Conservation (phyloP, 108 stramenopile species). For the Mediolabrus comicus region DNA sequence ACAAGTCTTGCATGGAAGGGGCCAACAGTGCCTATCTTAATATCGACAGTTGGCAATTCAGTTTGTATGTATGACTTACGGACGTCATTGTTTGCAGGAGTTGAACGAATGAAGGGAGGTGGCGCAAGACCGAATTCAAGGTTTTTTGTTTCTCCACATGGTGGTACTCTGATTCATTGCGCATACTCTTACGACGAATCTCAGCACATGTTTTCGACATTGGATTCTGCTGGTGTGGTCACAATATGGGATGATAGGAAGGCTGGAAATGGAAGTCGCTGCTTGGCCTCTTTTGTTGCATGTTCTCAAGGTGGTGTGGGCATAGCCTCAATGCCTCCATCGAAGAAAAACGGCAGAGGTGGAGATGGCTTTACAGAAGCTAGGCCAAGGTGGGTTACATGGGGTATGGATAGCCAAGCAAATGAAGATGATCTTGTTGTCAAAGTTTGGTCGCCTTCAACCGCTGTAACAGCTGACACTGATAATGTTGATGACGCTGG, state of each 20-base stretch:
- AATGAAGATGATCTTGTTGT: conserved; percentile 47
- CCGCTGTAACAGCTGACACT: neutral
- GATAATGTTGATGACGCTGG: conserved; percentile 2
- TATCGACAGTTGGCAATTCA: conserved; percentile 48
- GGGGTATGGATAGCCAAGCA: conserved; percentile 61
- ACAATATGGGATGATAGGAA: conserved; percentile 69
- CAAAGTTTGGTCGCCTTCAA: conserved; percentile 55
- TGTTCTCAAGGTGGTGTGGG: conserved; percentile 59
- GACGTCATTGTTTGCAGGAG: conserved; percentile 30
- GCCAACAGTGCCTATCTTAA: conserved; percentile 23
- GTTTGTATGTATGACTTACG: conserved; percentile 71
- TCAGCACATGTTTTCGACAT: conserved; percentile 47
- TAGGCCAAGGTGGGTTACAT: conserved; percentile 57
- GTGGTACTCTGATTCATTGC: conserved; percentile 47
- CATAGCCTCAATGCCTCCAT: conserved; percentile 41
- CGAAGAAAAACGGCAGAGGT: neutral
- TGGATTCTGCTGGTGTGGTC: conserved; percentile 64
- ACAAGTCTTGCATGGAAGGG: conserved; percentile 51
- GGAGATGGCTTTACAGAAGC: neutral
- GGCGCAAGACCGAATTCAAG: conserved; percentile 53
- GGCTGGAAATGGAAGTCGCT: conserved; percentile 29
- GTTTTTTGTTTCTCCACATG: conserved; percentile 33
- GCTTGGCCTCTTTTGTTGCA: conserved; percentile 46
- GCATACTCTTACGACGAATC: conserved; percentile 63
- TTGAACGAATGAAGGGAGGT: neutral